Evolutionary conservation across 169 alveolate species (phyloP), one percentile per base, ranked within the genome.

Genomic region (Plasmodium berghei): DNA sequence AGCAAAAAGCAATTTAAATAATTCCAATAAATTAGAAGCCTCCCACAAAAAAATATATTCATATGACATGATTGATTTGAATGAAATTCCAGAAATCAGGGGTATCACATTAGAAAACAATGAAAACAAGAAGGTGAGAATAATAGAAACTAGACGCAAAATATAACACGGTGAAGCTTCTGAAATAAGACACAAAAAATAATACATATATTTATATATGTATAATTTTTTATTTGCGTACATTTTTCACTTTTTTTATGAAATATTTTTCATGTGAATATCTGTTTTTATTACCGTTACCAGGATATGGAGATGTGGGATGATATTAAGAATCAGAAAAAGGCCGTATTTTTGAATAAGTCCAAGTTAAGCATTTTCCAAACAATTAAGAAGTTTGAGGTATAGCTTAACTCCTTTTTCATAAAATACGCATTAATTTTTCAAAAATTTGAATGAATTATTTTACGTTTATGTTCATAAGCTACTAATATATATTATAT

Each of bases 281-380:
- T 24, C 4, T 14, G 18, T 12, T 22, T 59, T 20, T 59, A 20
- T 54, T 28, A 16, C 55, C 61, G 12, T 66, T 83, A 67, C 4
- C 18, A 83, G 90, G 90, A 83, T 34, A 83, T 67, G 69, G 58
- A 26, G 9, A 66, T 66, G 61, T 83, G 90, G 90, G 45, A 83
- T 42, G 24, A 49, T 45, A 66, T 83, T 26, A 16, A 46, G 26
- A 83, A 28, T 67, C 77, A 83, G 73, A 83, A 56, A 61, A 83
- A 66, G 24, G 90, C 73, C 18, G 85, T 83, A 18, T 83, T 83
- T 83, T 42, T 83, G 45, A 83, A 83, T 28, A 40, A 61, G 28
- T 18, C 72, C 14, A 49, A 56, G 40, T 83, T 83, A 45, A 83
- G 45, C 74, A 83, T 83, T 67, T 83, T 83, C 56, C 90, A 83